phyloP scores from a whole-genome alignment of 495 filamentous ascomycete species.

The Aspergillus bridgeri region DNA sequence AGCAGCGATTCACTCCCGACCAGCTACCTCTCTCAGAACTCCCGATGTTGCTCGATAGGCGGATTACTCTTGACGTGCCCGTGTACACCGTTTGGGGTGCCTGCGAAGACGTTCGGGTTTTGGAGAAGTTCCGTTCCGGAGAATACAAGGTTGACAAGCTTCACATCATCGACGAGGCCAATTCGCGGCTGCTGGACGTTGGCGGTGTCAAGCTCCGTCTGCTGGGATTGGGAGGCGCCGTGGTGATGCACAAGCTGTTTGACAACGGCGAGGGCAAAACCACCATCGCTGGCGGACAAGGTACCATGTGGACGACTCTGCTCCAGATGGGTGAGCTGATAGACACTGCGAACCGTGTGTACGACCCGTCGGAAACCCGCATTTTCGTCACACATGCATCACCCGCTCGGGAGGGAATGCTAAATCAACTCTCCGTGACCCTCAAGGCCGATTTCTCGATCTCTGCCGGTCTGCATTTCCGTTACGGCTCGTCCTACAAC shows the following conservation, averaged over 20 bases:
- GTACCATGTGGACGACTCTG: slow-evolving; percentile 99
- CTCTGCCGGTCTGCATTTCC: slow-evolving; percentile 96
- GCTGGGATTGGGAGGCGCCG: slow-evolving; percentile 89
- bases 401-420: slow-evolving; percentile 90
- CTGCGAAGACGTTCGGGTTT: slow-evolving; percentile 95
- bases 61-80: slow-evolving; percentile 85
- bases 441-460: slow-evolving; percentile 98
- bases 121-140: slow-evolving; percentile 96
- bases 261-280: slow-evolving; percentile 98
- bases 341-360: slow-evolving; percentile 96
- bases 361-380: slow-evolving; percentile 97
- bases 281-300: slow-evolving; percentile 96
- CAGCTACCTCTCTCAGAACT: slow-evolving; percentile 95
- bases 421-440: slow-evolving; percentile 97
- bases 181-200: slow-evolving; percentile 87
- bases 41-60: slow-evolving; percentile 83
- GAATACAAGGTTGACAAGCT: slow-evolving; percentile 98
- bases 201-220: slow-evolving; percentile 95
- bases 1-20: slow-evolving; percentile 72
- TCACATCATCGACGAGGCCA: slow-evolving; percentile 97
- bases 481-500: slow-evolving; percentile 99
- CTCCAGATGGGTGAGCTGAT: slow-evolving; percentile 98
- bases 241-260: slow-evolving; percentile 99
- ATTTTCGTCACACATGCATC: slow-evolving; percentile 97
- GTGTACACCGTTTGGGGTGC: slow-evolving; percentile 99